phyloP scores from a whole-genome alignment of 2,329 filamentous ascomycete species.

The Clonostachys sp. region DNA sequence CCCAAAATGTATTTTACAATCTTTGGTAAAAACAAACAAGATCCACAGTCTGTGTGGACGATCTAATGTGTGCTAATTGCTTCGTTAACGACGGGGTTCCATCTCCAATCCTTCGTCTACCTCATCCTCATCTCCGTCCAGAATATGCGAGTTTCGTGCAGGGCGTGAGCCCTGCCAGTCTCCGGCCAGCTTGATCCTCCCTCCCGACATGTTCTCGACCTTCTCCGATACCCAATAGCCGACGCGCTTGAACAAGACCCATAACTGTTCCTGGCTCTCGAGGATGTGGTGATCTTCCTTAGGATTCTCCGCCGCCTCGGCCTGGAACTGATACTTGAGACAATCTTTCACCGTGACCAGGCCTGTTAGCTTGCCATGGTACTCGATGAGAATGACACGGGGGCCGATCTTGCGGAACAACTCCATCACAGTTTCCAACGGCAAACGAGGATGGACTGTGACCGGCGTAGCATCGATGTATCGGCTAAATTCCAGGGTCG shows the following conservation, averaged over 20 bases:
- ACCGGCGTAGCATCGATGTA: constrained; percentile 89
- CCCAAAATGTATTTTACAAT: too few relatives aligned
- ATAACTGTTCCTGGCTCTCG: constrained; percentile 61
- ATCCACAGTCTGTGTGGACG: too few relatives aligned
- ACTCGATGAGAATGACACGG: constrained; percentile 86
- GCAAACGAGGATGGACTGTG: constrained; percentile 83
- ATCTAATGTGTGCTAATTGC: constrained; percentile 2
- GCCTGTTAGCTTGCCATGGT: constrained; percentile 76
- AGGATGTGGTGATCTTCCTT: constrained; percentile 51
- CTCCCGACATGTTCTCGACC: constrained; percentile 47
- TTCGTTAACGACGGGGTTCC: constrained; percentile 20
- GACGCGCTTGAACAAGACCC: constrained; percentile 48
- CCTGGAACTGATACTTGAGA: constrained; percentile 95
- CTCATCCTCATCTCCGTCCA: constrained; percentile 36
- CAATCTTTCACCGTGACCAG: constrained; percentile 97
- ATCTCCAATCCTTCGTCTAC: constrained; percentile 36
- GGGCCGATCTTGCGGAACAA: constrained; percentile 97
- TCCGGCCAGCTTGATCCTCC: constrained; percentile 47
- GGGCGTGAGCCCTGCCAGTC: constrained; percentile 10
- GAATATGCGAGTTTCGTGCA: constrained; percentile 12
- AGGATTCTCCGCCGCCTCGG: constrained; percentile 77
- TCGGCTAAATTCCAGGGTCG: constrained; percentile 69
- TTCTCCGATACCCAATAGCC: constrained; percentile 56
- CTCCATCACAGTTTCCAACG: constrained; percentile 96
- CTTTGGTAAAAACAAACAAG: too few relatives aligned